A percentile compares a stretch with the other conserved stretches of the same genome.
Conservation (phyloP, 495 filamentous ascomycete species). For the Tuber melanosporum region DNA sequence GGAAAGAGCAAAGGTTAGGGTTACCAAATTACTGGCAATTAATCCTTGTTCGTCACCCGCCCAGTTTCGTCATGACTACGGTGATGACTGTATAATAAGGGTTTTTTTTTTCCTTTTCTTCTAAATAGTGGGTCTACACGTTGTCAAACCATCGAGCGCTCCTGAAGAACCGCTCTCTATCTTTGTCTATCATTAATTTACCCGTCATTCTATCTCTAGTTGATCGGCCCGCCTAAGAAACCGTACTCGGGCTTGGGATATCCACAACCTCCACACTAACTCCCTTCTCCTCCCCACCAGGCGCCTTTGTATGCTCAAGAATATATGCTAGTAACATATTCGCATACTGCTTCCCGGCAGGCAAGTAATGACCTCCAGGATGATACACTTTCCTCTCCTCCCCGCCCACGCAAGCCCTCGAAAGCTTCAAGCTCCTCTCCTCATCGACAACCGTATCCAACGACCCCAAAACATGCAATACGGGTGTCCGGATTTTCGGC, state of each 20-base stretch:
- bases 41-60: too few relatives aligned
- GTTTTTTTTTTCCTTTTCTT: background rate
- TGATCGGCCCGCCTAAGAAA: background rate
- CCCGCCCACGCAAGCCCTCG: constrained; percentile 59
- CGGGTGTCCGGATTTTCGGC: constrained; percentile 66
- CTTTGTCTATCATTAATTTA: background rate
- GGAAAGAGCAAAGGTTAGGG: too few relatives aligned
- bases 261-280: constrained; percentile 60
- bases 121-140: background rate
- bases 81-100: too few relatives aligned
- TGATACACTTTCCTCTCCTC: constrained; percentile 63
- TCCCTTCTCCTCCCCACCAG: constrained; percentile 47
- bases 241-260: constrained; percentile 51
- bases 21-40: too few relatives aligned
- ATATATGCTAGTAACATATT: constrained; percentile 70
- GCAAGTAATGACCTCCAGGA: constrained; percentile 90
- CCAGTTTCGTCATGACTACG: too few relatives aligned
- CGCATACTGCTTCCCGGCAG: constrained; percentile 70
- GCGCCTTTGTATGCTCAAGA: constrained; percentile 28
- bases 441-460: constrained; percentile 89
- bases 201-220: background rate
- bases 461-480: constrained; percentile 74
- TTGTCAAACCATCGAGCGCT: background rate
- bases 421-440: constrained; percentile 56
- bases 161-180: background rate